phyloP scores from a whole-genome alignment of 2,329 filamentous ascomycete species.

The Colletotrichum sp. region DNA sequence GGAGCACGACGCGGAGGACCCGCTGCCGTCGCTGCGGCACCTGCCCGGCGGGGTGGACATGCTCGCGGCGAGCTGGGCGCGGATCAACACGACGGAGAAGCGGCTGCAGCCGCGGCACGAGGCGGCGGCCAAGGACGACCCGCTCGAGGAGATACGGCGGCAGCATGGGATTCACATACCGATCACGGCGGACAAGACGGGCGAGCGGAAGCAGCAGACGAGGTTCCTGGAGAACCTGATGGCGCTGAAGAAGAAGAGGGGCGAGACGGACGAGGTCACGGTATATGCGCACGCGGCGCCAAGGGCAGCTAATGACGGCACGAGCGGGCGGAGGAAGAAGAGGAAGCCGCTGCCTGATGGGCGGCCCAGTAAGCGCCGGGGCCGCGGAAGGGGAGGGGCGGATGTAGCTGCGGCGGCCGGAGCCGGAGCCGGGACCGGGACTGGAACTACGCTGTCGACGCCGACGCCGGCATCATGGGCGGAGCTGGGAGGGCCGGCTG shows the following conservation, averaged over 20 bases:
- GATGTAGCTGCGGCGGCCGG: not conserved
- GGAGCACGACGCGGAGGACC: slow-evolving; percentile 43
- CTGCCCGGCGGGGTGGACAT: slow-evolving; percentile 69
- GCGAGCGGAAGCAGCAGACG: slow-evolving; percentile 52
- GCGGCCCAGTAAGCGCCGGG: slow-evolving; percentile 2
- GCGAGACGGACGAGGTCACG: slow-evolving; percentile 70
- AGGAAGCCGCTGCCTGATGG: slow-evolving; percentile 12
- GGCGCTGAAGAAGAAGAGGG: slow-evolving; percentile 65
- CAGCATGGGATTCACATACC: slow-evolving; percentile 50
- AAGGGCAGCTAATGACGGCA: slow-evolving; percentile 26
- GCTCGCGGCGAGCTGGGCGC: slow-evolving; percentile 71
- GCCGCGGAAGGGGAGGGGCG: slow-evolving; percentile 9
- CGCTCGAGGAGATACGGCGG: slow-evolving; percentile 42
- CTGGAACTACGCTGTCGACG: slow-evolving; percentile 28
- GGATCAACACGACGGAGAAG: slow-evolving; percentile 71
- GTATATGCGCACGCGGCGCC: slow-evolving; percentile 54
- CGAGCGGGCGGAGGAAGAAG: slow-evolving; percentile 24
- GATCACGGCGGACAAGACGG: slow-evolving; percentile 48
- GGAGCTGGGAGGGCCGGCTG: slow-evolving; percentile 28
- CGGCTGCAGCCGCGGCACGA: slow-evolving; percentile 55
- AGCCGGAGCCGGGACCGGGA: not conserved
- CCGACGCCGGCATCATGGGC: slow-evolving; percentile 40
- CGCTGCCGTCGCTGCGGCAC: slow-evolving; percentile 52
- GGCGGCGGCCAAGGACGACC: slow-evolving; percentile 33
- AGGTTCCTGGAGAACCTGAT: slow-evolving; percentile 71